Conservation (phyloP, 371 early-diverging fungal species). For the Syncephalastrum racemosum region DNA sequence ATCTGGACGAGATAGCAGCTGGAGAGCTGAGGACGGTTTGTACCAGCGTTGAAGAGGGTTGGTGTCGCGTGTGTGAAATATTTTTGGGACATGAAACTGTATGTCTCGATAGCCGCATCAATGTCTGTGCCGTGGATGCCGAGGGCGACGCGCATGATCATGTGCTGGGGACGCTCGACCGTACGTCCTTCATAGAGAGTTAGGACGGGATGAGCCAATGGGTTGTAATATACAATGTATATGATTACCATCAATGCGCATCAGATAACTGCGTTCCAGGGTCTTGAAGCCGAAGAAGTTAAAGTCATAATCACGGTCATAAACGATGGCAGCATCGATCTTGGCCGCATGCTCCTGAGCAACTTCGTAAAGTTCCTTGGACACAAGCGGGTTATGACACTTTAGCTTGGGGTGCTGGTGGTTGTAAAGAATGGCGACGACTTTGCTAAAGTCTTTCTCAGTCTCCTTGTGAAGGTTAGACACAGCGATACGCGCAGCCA, state of each 20-base stretch:
- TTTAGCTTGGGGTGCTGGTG: slow-evolving; percentile 79
- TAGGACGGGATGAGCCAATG: not conserved
- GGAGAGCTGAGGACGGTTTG: slow-evolving; percentile 90
- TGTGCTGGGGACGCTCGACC: slow-evolving; percentile 94
- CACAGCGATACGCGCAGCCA: slow-evolving; percentile 91
- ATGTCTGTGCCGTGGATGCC: slow-evolving; percentile 92
- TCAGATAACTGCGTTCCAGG: slow-evolving; percentile 88
- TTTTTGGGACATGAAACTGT: slow-evolving; percentile 85
- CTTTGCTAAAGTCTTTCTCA: slow-evolving; percentile 71
- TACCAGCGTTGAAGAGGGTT: slow-evolving; percentile 95
- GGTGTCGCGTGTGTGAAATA: slow-evolving; percentile 97
- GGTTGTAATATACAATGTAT: not conserved
- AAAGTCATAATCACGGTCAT: slow-evolving; percentile 92
- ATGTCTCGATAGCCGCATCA: slow-evolving; percentile 88
- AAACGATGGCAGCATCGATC: slow-evolving; percentile 88
- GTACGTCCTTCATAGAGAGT: slow-evolving; percentile 23
- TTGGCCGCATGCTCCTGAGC: slow-evolving; percentile 70
- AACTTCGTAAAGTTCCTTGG: slow-evolving; percentile 61
- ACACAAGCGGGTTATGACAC: slow-evolving; percentile 78
- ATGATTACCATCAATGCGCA: slow-evolving; percentile 70
- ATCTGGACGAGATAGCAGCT: slow-evolving; percentile 92
- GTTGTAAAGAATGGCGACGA: slow-evolving; percentile 62
- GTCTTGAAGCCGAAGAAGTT: slow-evolving; percentile 98
- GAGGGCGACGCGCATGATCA: slow-evolving; percentile 95
- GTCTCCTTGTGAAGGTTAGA: slow-evolving; percentile 94